Conservation (phyloP, 1,139 yeast genomes). For the Kodamaea derodonti region DNA sequence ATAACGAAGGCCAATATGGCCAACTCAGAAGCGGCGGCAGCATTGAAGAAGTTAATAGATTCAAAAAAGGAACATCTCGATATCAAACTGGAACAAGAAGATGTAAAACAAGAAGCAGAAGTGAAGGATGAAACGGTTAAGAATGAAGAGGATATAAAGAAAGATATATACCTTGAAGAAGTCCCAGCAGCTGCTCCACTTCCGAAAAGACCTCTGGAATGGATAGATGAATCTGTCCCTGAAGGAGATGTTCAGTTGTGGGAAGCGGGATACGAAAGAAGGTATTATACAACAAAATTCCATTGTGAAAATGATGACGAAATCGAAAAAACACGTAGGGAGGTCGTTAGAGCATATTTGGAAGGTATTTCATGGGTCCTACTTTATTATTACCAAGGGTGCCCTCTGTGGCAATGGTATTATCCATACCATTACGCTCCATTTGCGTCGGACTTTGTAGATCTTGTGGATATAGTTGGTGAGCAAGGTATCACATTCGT, state of each 20-base stretch:
- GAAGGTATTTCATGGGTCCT: slow-evolving; percentile 97
- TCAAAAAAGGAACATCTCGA: neutral
- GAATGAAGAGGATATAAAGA: neutral
- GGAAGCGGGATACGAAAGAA: slow-evolving; percentile 82
- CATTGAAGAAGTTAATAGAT: slow-evolving; percentile 44
- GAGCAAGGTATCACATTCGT: slow-evolving; percentile 61
- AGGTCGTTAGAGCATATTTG: slow-evolving; percentile 69
- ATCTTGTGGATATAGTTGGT: slow-evolving; percentile 42
- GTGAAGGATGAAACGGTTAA: neutral
- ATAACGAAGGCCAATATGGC: slow-evolving; percentile 77
- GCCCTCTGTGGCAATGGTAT: slow-evolving; percentile 99
- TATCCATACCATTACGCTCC: slow-evolving; percentile 98
- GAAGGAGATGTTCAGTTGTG: slow-evolving; percentile 64
- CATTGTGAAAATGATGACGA: slow-evolving; percentile 54
- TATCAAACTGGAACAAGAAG: neutral
- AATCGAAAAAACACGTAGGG: slow-evolving; percentile 49
- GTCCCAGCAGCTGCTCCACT: neutral
- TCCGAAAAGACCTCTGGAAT: slow-evolving; percentile 6
- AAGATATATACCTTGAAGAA: neutral
- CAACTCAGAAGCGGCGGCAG: slow-evolving; percentile 67
- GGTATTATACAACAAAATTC: slow-evolving; percentile 81
- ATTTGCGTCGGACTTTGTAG: slow-evolving; percentile 81
- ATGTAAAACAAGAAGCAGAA: neutral
- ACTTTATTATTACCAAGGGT: slow-evolving; percentile 91
- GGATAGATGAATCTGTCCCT: slow-evolving; percentile 18